Evolutionary conservation across 345 rosid species (phyloP), one percentile per base, ranked within the genome.

Genomic region (Alliaria petiolata): DNA sequence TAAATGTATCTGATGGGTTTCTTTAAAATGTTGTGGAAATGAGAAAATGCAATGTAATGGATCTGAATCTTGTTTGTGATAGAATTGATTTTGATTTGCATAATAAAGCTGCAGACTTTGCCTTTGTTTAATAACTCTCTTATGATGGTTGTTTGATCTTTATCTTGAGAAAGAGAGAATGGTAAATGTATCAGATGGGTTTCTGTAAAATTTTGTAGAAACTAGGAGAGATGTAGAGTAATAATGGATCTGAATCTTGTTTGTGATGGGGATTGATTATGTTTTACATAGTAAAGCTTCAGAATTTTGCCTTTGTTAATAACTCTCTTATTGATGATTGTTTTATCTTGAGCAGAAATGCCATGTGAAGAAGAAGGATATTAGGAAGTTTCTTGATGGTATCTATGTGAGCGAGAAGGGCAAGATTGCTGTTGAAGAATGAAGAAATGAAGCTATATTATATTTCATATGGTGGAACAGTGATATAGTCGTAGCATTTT

Each of bases 301-400:
- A 5, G 7, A 6, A n/a, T 47, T 34, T 49, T 56, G 19, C 14
- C 19, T 22, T 57, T 40, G 26, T 45, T 12, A 34, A 33, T 33
- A 4, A 0, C 6, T 57, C 20, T 57, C 3, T 57, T 46, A 16
- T 36, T 5, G 9, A 36, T 44, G 28, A 22, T 61, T 51, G 47
- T 70, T 72, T 46, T n/a, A 4, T 38, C 2, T 30, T 46, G 62
- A 17, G 62, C 84, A 85, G 89, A 85, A 85, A 82, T 86, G 90
- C 54, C 88, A 82, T 58, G 90, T 86, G 60, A 82, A 86, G 85
- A 86, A 86, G 50, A 86, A 86, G 73, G 88, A 84, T 69, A 86
- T 86, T 10, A 76, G 90, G 62, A 86, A 84, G 74, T 84, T 84
- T 65, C 88, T 86, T 58, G 90, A 86, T 30, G 90, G 90, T 53